phyloP scores from a whole-genome alignment of 331 rosid genomes.

The Telfairia occidentalis region DNA sequence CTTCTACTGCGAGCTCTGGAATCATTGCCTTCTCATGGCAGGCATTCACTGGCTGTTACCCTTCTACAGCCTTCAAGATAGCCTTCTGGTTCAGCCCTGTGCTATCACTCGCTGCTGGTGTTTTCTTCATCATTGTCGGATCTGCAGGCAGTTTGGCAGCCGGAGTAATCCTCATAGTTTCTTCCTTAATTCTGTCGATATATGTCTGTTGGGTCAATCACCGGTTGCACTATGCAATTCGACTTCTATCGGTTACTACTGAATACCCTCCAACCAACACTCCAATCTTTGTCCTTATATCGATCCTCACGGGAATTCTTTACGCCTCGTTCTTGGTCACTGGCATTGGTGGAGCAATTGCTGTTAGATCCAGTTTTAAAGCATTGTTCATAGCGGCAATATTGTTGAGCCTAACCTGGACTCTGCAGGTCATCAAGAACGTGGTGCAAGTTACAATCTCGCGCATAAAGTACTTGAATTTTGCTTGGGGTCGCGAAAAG shows the following conservation, averaged over 20 bases:
- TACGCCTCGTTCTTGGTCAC: constrained; percentile 36
- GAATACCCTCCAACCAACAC: constrained; percentile 30
- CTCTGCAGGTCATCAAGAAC: constrained; percentile 61
- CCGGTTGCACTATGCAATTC: constrained; percentile 34
- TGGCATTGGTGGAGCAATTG: constrained; percentile 57
- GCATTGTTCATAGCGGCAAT: constrained; percentile 33
- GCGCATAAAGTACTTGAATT: constrained; percentile 37
- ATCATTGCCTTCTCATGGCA: constrained; percentile 48
- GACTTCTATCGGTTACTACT: constrained; percentile 30
- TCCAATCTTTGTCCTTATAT: constrained; percentile 14
- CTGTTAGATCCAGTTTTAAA: constrained; percentile 17
- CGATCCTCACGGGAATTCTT: constrained; percentile 23
- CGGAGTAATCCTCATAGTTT: constrained; percentile 32
- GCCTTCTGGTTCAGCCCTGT: constrained; percentile 57
- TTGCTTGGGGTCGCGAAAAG: constrained; percentile 21
- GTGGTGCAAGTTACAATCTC: constrained; percentile 41
- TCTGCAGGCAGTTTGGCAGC: constrained; percentile 27
- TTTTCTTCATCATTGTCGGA: constrained; percentile 29
- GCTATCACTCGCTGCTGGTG: constrained; percentile 34
- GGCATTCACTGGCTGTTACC: constrained; percentile 26
- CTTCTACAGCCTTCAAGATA: constrained; percentile 33
- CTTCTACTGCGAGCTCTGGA: constrained; percentile 33
- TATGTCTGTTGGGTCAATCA: constrained; percentile 51
- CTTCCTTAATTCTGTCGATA: constrained; percentile 33
- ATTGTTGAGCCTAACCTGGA: constrained; percentile 60